phyloP scores from a whole-genome alignment of 148 eudicot genomes.

The Pouteria glomerata region DNA sequence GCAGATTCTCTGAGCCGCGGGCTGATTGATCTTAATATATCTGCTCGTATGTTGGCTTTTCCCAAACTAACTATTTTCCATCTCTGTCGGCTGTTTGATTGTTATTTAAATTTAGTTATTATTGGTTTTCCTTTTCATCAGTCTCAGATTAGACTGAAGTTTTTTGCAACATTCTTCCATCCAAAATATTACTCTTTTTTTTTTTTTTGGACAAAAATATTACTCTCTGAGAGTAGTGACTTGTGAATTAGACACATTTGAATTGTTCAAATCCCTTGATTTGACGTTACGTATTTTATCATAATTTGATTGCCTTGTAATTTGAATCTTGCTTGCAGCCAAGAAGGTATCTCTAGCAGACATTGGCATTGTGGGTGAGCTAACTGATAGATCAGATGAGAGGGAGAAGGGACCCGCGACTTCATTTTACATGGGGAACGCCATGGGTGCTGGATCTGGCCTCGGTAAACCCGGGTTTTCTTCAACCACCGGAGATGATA shows the following conservation, averaged over 20 bases:
- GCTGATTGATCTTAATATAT: slow-evolving; percentile 87
- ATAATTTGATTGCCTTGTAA: neutral
- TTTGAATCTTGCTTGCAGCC: slow-evolving; percentile 46
- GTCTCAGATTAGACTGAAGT: neutral
- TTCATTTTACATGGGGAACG: slow-evolving; percentile 66
- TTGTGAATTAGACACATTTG: neutral
- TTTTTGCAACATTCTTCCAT: neutral
- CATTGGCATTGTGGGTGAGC: slow-evolving; percentile 75
- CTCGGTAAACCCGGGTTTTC: slow-evolving; percentile 41
- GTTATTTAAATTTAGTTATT: neutral
- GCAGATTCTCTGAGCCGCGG: slow-evolving; percentile 97
- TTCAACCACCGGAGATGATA: slow-evolving; percentile 39
- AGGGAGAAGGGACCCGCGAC: slow-evolving; percentile 57
- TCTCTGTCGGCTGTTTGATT: neutral
- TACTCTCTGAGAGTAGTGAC: too few relatives aligned
- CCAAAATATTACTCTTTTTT: too few relatives aligned
- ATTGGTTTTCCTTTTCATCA: neutral
- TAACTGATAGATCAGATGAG: slow-evolving; percentile 57
- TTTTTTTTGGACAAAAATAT: too few relatives aligned
- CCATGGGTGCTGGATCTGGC: slow-evolving; percentile 67
- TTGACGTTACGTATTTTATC: neutral
- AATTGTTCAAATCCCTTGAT: too few relatives aligned
- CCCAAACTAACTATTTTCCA: neutral
- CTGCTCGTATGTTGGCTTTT: slow-evolving; percentile 74
- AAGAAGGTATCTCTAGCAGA: slow-evolving; percentile 80